phyloP scores from a whole-genome alignment of 1,284 basidiomycete genomes.

The Cutaneotrichosporon cavernicola region DNA sequence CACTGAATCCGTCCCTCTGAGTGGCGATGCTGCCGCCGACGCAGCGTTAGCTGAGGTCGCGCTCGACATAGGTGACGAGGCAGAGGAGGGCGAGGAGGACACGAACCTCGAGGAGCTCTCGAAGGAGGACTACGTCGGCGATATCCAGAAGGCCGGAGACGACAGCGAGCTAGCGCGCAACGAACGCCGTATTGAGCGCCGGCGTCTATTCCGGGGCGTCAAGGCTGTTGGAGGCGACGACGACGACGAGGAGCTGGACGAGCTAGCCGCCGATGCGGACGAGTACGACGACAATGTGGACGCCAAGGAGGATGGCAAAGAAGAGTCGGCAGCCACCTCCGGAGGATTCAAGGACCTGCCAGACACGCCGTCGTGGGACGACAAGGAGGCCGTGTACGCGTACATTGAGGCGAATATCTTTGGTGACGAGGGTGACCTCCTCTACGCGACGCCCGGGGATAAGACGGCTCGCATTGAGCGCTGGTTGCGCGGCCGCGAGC shows the following conservation, averaged over 20 bases:
- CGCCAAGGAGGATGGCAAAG: constrained; percentile 25
- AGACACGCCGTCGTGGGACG: constrained; percentile 33
- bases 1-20: not conserved
- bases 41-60: constrained; percentile 7
- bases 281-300: constrained; percentile 25
- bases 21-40: constrained; percentile 12
- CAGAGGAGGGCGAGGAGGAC: constrained; percentile 26
- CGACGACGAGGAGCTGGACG: constrained; percentile 27
- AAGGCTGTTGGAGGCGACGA: constrained; percentile 17
- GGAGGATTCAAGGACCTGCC: constrained; percentile 22
- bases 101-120: constrained; percentile 50
- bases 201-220: constrained; percentile 18
- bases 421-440: constrained; percentile 31
- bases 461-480: constrained; percentile 27
- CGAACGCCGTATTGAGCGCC: constrained; percentile 18
- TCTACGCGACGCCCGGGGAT: constrained; percentile 27
- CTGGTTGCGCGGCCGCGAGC: constrained; percentile 42
- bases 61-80: constrained; percentile 1
- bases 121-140: constrained; percentile 38
- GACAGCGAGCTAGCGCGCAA: constrained; percentile 16
- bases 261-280: constrained; percentile 25
- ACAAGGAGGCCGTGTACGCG: constrained; percentile 33
- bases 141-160: constrained; percentile 24
- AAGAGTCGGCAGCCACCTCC: constrained; percentile 7
- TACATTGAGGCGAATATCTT: constrained; percentile 40